These are phyloP conservation scores for Myochromella boudieri DNA, from an alignment of 768 basidiomycete species.

Conservation along the genomic window DNA sequence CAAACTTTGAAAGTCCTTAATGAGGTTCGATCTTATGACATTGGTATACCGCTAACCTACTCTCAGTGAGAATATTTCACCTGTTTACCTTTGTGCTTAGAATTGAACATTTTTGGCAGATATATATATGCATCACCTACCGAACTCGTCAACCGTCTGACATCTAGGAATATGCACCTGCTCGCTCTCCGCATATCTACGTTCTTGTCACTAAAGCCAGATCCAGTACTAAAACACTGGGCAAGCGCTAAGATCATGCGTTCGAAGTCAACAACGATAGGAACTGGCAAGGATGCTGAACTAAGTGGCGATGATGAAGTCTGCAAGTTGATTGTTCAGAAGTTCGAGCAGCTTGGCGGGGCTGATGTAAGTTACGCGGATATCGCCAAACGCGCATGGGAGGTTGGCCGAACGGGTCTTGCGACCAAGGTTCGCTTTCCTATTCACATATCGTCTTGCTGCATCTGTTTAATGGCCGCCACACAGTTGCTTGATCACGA, in stretches of 20 bases:
- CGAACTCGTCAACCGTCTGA: constrained; percentile 78
- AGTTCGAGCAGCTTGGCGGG: constrained; percentile 81
- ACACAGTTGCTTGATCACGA: constrained; percentile 88
- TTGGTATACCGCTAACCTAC: constrained; percentile 92
- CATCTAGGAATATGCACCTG: constrained; percentile 85
- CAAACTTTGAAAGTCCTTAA: constrained; percentile 93
- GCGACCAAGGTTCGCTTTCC: constrained; percentile 14
- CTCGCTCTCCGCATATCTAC: constrained; percentile 89
- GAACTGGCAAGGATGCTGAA: constrained; percentile 52
- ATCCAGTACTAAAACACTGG: constrained; percentile 93
- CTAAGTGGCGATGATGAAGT: constrained; percentile 73
- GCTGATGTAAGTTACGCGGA: constrained; percentile 89
- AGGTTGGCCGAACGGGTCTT: constrained; percentile 19
- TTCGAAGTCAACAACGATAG: constrained; percentile 59
- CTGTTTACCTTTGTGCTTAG: constrained; percentile 2
- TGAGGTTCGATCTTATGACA: constrained; percentile 86
- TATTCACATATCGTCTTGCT: background rate
- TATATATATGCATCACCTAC: constrained; percentile 81
- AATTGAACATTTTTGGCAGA: constrained; percentile 40
- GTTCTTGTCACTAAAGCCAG: constrained; percentile 80
- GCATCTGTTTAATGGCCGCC: constrained; percentile 52
- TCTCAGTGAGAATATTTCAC: constrained; percentile 61
- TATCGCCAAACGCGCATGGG: constrained; percentile 91
- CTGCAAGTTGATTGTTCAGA: constrained; percentile 82
- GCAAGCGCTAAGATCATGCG: constrained; percentile 87